Conservation (phyloP, 495 filamentous ascomycete species). For the Xylaria bambusicola region DNA sequence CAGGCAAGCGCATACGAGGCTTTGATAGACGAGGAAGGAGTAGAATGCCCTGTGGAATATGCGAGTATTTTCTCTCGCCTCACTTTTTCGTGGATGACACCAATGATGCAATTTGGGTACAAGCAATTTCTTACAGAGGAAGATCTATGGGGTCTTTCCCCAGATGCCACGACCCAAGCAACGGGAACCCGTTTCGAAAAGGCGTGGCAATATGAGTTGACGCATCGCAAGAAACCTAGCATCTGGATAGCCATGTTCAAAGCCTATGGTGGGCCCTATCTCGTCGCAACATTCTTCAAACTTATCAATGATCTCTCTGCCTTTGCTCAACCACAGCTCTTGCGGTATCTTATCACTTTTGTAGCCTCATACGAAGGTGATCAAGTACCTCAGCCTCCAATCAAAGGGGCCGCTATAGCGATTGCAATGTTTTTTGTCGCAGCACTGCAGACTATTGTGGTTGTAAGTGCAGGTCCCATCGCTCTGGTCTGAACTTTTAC, state of each 20-base stretch:
- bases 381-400: slow-evolving; percentile 68
- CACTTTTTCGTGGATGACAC: slow-evolving; percentile 98
- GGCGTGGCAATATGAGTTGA: slow-evolving; percentile 77
- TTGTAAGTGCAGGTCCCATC: slow-evolving; percentile 29
- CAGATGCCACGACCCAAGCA: slow-evolving; percentile 70
- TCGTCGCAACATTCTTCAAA: slow-evolving; percentile 81
- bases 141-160: slow-evolving; percentile 91
- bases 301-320: slow-evolving; percentile 76
- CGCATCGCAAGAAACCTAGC: slow-evolving; percentile 68
- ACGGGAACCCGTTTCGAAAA: slow-evolving; percentile 69
- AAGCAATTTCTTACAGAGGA: slow-evolving; percentile 90
- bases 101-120: slow-evolving; percentile 95
- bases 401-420: slow-evolving; percentile 85
- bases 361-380: slow-evolving; percentile 72
- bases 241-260: slow-evolving; percentile 91
- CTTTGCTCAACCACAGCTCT: slow-evolving; percentile 89
- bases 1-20: slow-evolving; percentile 79
- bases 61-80: slow-evolving; percentile 92
- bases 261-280: slow-evolving; percentile 82
- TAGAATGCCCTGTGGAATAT: slow-evolving; percentile 93
- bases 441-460: slow-evolving; percentile 71
- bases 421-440: slow-evolving; percentile 91
- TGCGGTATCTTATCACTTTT: slow-evolving; percentile 83
- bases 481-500: neutral
- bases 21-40: slow-evolving; percentile 70